Evolutionary conservation across 2,329 filamentous ascomycete species (phyloP).

Genomic region (Talaromyces verruculosus): DNA sequence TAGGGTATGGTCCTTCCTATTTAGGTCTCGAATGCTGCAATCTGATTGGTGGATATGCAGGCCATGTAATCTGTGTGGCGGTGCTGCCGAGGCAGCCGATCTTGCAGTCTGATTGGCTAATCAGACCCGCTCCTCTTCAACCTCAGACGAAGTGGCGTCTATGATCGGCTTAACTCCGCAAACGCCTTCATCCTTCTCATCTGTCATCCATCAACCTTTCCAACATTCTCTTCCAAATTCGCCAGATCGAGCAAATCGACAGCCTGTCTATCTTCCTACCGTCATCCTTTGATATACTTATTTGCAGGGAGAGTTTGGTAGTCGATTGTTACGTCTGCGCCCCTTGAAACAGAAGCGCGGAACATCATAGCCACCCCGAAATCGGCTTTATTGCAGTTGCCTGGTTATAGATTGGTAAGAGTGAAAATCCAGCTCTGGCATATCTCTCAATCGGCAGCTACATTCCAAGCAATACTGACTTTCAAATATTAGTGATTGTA

Average conservation of each 20-base stretch:
- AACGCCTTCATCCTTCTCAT: not conserved
- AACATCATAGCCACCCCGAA: not conserved
- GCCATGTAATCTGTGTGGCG: constrained; percentile 4
- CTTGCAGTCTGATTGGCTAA: not conserved
- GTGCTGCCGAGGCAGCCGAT: constrained; percentile 2
- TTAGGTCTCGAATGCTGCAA: not conserved
- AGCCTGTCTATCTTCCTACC: not conserved
- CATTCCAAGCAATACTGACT: not conserved
- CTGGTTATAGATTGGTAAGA: not conserved
- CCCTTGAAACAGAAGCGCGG: not conserved
- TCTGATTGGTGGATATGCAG: constrained; percentile 1
- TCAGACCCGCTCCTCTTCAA: not conserved
- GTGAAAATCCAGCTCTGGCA: not conserved
- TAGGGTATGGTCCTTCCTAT: not conserved
- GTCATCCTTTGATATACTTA: not conserved
- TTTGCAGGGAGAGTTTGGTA: too few relatives aligned
- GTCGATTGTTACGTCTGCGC: not conserved
- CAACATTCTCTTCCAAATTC: not conserved
- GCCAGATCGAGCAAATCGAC: not conserved
- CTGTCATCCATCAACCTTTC: not conserved
- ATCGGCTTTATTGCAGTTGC: not conserved
- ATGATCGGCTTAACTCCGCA: constrained; percentile 12
- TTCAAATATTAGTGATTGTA: not conserved
- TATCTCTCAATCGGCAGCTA: not conserved
- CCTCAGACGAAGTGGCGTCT: constrained; percentile 4